Evolutionary conservation across 805 yeast species (phyloP).

Genomic region (Barnettozyma californica): DNA sequence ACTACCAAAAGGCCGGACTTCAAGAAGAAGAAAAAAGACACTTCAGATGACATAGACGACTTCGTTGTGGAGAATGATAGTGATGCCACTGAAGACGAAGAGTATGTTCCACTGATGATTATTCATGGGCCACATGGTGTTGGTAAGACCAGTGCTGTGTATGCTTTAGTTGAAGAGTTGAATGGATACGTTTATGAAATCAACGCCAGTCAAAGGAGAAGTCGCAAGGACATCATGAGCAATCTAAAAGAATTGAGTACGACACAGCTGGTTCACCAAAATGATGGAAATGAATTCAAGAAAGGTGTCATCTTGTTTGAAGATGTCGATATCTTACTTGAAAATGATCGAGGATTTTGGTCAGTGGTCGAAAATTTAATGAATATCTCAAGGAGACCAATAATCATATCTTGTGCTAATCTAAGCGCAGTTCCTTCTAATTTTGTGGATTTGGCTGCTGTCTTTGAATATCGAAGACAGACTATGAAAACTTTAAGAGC

Average conservation of each 20-base stretch:
- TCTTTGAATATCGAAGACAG: conserved; percentile 27
- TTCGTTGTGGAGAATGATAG: conserved; percentile 29
- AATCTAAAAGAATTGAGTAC: conserved; percentile 76
- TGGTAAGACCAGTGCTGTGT: conserved; percentile 73
- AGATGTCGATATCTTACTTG: conserved; percentile 77
- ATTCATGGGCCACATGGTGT: conserved; percentile 67
- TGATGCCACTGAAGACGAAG: conserved; percentile 22
- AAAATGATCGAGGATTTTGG: conserved; percentile 81
- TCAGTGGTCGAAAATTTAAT: conserved; percentile 56
- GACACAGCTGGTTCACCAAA: conserved; percentile 65
- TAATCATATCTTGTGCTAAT: conserved; percentile 60
- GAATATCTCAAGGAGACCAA: conserved; percentile 59
- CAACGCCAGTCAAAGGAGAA: conserved; percentile 67
- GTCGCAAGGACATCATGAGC: conserved; percentile 62
- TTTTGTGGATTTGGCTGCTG: conserved; percentile 42
- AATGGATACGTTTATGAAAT: conserved; percentile 77
- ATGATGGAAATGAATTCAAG: conserved; percentile 30
- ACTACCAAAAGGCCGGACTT: conserved; percentile 31
- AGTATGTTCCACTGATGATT: conserved; percentile 58
- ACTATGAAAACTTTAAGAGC: conserved; percentile 19
- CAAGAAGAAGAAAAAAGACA: conserved; percentile 20
- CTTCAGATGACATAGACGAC: conserved; percentile 21
- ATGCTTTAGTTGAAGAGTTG: conserved; percentile 57
- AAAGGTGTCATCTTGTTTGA: conserved; percentile 74
- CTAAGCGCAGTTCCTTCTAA: conserved; percentile 40